These are phyloP conservation scores for Claviceps citrina DNA, from an alignment of 2,329 filamentous ascomycete genomes.

Conservation along the genomic window DNA sequence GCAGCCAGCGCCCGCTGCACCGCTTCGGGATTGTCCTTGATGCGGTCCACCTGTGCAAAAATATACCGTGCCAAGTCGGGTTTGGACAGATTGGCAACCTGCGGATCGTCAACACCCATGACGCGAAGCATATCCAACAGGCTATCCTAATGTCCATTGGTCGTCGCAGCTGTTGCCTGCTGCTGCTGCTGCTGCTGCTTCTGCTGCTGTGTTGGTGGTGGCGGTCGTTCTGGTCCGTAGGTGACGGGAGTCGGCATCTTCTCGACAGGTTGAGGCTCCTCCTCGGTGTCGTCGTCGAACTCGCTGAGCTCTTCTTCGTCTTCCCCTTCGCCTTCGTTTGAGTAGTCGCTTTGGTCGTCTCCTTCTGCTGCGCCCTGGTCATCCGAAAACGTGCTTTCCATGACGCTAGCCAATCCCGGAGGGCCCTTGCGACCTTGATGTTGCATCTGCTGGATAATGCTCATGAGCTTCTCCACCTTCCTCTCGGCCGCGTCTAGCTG, in stretches of 20 bases:
- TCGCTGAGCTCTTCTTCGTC: conserved; percentile 45
- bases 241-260: conserved; percentile 22
- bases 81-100: conserved; percentile 1
- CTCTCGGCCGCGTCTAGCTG: conserved; percentile 40
- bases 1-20: neutral
- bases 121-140: conserved; percentile 4
- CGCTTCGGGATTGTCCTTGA: neutral
- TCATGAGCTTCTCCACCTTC: conserved; percentile 83
- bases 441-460: conserved; percentile 92
- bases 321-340: conserved; percentile 45
- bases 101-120: neutral
- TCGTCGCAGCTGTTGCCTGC: conserved; percentile 10
- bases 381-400: conserved; percentile 44
- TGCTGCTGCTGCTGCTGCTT: conserved; percentile 3
- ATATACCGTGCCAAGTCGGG: neutral
- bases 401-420: conserved; percentile 45
- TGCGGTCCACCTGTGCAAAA: neutral
- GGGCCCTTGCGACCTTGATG: conserved; percentile 70
- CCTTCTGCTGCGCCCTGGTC: conserved; percentile 33
- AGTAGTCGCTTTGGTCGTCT: conserved; percentile 45
- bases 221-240: conserved; percentile 34
- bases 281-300: conserved; percentile 45
- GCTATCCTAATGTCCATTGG: conserved; percentile 28
- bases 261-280: conserved; percentile 27
- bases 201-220: conserved; percentile 17